Base-by-base conservation (phyloP, 2,329 filamentous ascomycete genomes). In the Aphanoascus verrucosus region DNA sequence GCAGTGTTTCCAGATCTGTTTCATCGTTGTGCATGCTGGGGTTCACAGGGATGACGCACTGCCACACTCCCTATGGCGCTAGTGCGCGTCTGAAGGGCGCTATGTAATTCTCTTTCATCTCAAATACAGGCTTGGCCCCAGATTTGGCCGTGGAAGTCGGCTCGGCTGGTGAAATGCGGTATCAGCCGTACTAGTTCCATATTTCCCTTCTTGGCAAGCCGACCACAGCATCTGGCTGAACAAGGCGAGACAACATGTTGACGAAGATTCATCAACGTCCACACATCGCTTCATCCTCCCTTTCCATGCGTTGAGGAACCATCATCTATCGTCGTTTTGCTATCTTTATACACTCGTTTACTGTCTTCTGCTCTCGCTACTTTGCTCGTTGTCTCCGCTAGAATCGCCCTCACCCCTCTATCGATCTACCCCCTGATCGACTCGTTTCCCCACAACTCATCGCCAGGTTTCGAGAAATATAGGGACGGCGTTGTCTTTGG, bases 281-380 rank as follows among this genome's bases (percentile, higher is more conserved):
- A 43, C 40, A 17, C 48, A 19, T n/a, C 37, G 19, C 31, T 11
- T 23, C 38, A 43, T 34, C 48, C 7, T 32, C 37, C 20, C 19
- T 15, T 17, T 43, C 9, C 12, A 31, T 49, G 46, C 46, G 2
- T 5, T 40, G 34, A 49, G 46, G 38, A 37, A 41, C 20, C 17
- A 23, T 28, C 35, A 37, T 49, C 20, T 15, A 23, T 28, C 35
- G 8, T 14, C n/a, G 2, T 9, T 43, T 34, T n/a, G 4, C 35
- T 9, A 49, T 50, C 20, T 50, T 20, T 15, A 50, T 50, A 34
- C 48, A 43, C 48, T 50, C 48, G 48, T 43, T 50, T 50, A 50
- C n/a, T 34, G 20, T 43, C 23, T 20, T 43, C 15, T 31, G 35
- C 34, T 41, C 28, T 31, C 31, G 12, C 14, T 12, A 12, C 9